Conservation (phyloP, 2,329 filamentous ascomycete genomes). For the Periglandula ipomoeae region DNA sequence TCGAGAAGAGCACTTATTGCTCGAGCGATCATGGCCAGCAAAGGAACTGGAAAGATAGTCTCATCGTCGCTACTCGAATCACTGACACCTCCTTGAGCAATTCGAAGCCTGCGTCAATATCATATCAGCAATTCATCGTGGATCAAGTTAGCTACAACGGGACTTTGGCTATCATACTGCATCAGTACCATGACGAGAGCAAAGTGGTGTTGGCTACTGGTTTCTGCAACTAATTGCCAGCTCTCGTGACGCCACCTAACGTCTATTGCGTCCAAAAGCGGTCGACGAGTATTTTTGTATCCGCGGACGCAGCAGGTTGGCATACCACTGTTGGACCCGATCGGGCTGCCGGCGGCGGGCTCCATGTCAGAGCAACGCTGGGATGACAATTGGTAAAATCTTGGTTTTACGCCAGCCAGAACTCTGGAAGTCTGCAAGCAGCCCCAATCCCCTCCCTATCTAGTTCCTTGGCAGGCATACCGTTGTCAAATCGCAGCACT, state of each 20-base stretch:
- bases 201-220: neutral
- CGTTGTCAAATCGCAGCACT: too few species aligned
- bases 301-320: too few species aligned
- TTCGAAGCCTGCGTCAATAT: neutral
- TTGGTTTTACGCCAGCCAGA: too few species aligned
- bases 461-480: too few species aligned
- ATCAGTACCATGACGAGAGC: neutral
- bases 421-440: too few species aligned
- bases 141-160: neutral
- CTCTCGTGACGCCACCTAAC: neutral
- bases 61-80: constrained; percentile 27
- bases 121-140: neutral
- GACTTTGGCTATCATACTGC: neutral
- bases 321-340: too few species aligned
- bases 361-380: too few species aligned
- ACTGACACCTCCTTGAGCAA: constrained; percentile 8
- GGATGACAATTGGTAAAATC: too few species aligned
- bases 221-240: neutral
- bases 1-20: constrained; percentile 27
- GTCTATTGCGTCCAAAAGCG: neutral
- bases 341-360: too few species aligned
- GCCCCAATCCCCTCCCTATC: too few species aligned
- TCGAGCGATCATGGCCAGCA: constrained; percentile 32
- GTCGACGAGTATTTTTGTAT: too few species aligned
- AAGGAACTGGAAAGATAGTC: constrained; percentile 24